Base-by-base conservation (phyloP, 352 stramenopile species). In the Pythium biforme region DNA sequence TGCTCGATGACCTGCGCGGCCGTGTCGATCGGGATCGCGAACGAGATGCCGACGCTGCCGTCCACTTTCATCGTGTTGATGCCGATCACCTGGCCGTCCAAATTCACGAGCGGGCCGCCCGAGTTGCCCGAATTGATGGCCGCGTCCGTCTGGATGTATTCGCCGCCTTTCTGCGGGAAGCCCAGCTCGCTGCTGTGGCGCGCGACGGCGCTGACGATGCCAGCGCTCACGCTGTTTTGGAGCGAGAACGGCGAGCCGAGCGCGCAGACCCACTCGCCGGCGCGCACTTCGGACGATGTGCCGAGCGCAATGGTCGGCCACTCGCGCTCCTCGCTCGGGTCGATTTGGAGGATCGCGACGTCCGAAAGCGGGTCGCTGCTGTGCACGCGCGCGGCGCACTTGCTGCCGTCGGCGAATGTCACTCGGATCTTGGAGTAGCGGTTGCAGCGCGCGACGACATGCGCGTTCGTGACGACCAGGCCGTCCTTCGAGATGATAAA, bases 1-100 rank as follows among this genome's bases (percentile, higher is more conserved):
- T 97, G 90, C 22, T 89, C 72, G 60, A 98, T 96, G 47, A 98
- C 87, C 60, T 96, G 79, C 12, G 69, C 66, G 31, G 91, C 92
- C 33, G 76, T 97, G 69, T 98, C 92, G 15, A 96, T 95, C 26
- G 93, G 93, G 37, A 98, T 98, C 22, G 93, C 93, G 50, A 98
- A 98, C 31, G 86, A 92, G 47, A 98, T 97, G 12, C 92, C 92
- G 26, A 89, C 89, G 54, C 79, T 89, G 19, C 85, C 83, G 58
- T 89, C 79, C n/a, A 97, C 83, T 68, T 97, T 97, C 81, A 98
- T 96, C 9, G 89, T 96, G 73, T 98, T 98, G 69, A 98, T 98
- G 34, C 93, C 93, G 48, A 98, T 95, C 27, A 98, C 91, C 40
- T 97, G 76, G 25, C 93, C 93, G 59, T 97, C 88, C 39, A 98